Evolutionary conservation across 108 stramenopile genomes (phyloP), one percentile per base, ranked within the genome.

Genomic region (Skeletonema grethae): DNA sequence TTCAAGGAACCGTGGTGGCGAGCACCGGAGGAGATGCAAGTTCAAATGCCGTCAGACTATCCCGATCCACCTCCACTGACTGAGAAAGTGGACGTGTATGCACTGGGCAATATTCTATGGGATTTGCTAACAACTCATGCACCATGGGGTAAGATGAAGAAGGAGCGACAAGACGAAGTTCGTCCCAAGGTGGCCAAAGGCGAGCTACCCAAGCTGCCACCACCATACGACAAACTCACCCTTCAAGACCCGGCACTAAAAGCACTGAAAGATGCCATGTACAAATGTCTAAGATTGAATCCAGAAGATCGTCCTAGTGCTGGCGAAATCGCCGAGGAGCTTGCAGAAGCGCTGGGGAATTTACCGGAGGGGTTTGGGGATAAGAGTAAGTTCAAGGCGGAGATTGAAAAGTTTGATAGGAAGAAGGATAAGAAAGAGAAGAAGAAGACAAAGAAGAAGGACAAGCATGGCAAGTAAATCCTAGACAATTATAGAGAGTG

Each of bases 1-100:
- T 65, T 87, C n/a, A 83, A 82, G 56, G 77, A 85, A 69, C 90
- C 90, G 10, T 90, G 90, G 90, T 90, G 87, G 86, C 61, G 90
- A 30, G 84, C 87, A 12, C 94, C 94, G 2, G 94, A 95, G 61
- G 94, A 95, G 82, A 82, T 95, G 85, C 75, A 84, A 13, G 62
- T 57, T 24, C 84, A 82, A 31, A 64, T 84, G 29, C 0, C 20
- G 29, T 1, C 20, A 7, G 61, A 72, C 30, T 67, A 70, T 32
- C 61, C 63, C 36, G 48, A 70, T 5, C 74, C 77, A 8, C 73
- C 39, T 29, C 73, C 61, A 2, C 79, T 89, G 16, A 78, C 82
- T 25, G 94, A 93, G 78, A 89, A 88, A 64, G 89, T 93, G 0
- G 94, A 95, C 73, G 80, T 95, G 0, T 95, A 89, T 66, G 78